A percentile compares a stretch with the other conserved stretches of the same genome.
Conservation (phyloP, 1,284 basidiomycete species). For the Earliella scabrosa region DNA sequence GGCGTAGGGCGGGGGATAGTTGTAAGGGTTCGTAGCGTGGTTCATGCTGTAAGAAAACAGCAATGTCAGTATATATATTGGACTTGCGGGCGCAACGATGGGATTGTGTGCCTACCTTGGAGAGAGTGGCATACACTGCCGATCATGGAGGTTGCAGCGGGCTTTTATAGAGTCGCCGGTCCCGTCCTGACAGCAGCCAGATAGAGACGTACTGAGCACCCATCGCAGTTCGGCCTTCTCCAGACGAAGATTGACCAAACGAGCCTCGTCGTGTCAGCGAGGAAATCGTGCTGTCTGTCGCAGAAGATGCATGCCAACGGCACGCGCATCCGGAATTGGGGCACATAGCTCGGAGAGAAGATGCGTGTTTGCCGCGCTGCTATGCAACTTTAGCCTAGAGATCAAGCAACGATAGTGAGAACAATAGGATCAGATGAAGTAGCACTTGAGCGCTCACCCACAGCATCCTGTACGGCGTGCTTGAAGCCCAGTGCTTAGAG, state of each 20-base stretch:
- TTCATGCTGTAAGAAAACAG: background rate
- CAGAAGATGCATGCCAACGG: background rate
- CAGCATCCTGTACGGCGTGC: background rate
- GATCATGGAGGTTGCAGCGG: background rate
- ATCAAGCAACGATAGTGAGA: background rate
- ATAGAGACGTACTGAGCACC: background rate
- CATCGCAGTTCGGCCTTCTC: background rate
- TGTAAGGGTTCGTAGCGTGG: conserved; percentile 1
- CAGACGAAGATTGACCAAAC: background rate
- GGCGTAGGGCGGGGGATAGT: background rate
- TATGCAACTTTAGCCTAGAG: background rate
- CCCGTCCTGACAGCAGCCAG: background rate
- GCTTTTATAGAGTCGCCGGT: background rate
- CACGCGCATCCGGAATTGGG: too few species aligned
- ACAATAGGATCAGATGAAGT: conserved; percentile 1
- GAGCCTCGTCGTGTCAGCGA: background rate
- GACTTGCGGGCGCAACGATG: background rate
- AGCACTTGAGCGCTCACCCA: background rate
- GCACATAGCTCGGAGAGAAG: background rate
- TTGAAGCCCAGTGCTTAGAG: too few species aligned
- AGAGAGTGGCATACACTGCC: conserved; percentile 1
- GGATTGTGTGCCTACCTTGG: background rate
- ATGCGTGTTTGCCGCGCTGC: background rate
- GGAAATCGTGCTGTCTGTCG: background rate
- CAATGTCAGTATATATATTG: background rate